These are phyloP conservation scores for Sordaria brevicollis DNA, from an alignment of 495 filamentous ascomycete genomes.

Conservation along the genomic window DNA sequence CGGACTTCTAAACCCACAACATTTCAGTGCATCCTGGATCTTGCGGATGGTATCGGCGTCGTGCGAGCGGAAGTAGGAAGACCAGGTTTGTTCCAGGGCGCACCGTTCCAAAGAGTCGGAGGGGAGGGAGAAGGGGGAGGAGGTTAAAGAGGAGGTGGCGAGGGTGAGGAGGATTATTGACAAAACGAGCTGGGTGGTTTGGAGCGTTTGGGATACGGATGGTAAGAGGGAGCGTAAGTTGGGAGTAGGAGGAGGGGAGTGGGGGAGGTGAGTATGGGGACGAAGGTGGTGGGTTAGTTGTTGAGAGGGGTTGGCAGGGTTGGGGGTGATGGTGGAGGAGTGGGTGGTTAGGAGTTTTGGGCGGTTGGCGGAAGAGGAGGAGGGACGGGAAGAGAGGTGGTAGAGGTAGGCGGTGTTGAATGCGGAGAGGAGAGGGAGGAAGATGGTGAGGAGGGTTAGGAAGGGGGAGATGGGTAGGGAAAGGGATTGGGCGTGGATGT, in stretches of 20 bases:
- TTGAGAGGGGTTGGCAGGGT: conserved; percentile 26
- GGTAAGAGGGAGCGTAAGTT: conserved; percentile 17
- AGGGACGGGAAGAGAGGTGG: conserved; percentile 3
- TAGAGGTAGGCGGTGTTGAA: conserved; percentile 20
- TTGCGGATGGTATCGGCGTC: conserved; percentile 39
- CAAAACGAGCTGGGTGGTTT: conserved; percentile 22
- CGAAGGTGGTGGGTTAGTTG: conserved; percentile 11
- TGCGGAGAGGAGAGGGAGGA: conserved; percentile 41
- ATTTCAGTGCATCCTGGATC: conserved; percentile 55
- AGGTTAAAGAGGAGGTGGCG: conserved; percentile 42
- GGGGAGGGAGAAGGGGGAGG: conserved; percentile 21
- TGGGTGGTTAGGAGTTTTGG: neutral
- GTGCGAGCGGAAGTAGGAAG: conserved; percentile 34
- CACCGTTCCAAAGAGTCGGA: neutral
- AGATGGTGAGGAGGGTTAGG: conserved; percentile 37
- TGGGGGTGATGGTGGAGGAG: conserved; percentile 18
- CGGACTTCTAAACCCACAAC: conserved; percentile 50
- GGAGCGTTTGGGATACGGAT: conserved; percentile 27
- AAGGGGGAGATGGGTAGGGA: conserved; percentile 40
- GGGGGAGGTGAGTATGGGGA: conserved; percentile 41
- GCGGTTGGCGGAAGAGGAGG: neutral
- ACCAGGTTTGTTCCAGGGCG: conserved; percentile 44
- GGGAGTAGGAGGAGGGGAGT: conserved; percentile 26
- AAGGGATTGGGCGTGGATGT: conserved; percentile 34
- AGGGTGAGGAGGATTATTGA: conserved; percentile 38